phyloP scores from a whole-genome alignment of 73 alveolate species.

The Symbiodinium natans region DNA sequence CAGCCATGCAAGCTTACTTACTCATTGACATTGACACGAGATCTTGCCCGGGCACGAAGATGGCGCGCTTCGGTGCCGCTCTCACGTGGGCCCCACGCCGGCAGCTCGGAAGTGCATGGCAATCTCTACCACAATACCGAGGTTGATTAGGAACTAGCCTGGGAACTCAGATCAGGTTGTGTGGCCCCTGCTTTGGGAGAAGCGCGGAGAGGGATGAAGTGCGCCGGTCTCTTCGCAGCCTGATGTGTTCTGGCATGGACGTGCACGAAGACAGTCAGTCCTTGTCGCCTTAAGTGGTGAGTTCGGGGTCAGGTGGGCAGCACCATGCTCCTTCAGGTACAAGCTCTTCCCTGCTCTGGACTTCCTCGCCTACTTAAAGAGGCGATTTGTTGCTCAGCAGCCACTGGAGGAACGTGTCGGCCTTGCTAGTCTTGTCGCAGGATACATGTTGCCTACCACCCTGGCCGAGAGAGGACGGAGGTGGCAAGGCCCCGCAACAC shows the following conservation, averaged over 20 bases:
- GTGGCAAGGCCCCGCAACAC: constrained; percentile 59
- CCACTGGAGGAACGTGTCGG: background rate
- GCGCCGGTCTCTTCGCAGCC: background rate
- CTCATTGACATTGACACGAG: too few species aligned
- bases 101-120: too few species aligned
- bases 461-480: constrained; percentile 77
- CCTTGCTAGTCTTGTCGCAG: background rate
- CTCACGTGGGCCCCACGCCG: too few species aligned
- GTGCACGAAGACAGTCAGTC: too few species aligned
- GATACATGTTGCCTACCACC: constrained; percentile 89
- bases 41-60: too few species aligned
- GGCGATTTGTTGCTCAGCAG: background rate
- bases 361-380: constrained; percentile 72
- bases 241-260: background rate
- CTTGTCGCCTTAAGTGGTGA: too few species aligned
- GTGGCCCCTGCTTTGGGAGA: background rate
- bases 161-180: background rate
- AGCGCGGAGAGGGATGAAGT: constrained; percentile 17
- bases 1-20: too few species aligned
- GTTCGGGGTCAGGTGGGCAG: too few species aligned
- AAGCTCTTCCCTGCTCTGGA: constrained; percentile 82
- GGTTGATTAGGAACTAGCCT: background rate
- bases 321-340: constrained; percentile 42
- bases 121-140: too few species aligned
- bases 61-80: too few species aligned